Conservation (phyloP, 2,329 filamentous ascomycete species). For the Leptographium wingfieldii region DNA sequence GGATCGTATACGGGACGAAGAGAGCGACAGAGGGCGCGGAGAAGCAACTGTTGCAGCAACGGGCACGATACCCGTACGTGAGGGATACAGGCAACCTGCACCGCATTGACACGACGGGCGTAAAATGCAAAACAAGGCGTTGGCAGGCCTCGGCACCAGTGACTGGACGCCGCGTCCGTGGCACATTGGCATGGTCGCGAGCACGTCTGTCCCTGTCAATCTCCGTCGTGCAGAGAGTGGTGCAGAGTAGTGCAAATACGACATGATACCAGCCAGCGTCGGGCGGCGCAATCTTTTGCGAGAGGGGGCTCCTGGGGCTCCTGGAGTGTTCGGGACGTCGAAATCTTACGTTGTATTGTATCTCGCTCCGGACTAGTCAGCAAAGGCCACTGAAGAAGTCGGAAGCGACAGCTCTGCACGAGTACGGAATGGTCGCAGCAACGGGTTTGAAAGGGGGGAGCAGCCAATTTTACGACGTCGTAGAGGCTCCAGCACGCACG, state of each 20-base stretch:
- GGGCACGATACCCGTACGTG: too few species aligned
- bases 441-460: background rate
- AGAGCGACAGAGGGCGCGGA: background rate
- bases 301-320: background rate
- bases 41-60: background rate
- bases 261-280: background rate
- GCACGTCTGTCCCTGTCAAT: background rate
- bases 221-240: too few species aligned
- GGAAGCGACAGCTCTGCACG: background rate
- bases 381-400: background rate
- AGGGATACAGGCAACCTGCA: background rate
- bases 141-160: background rate
- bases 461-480: constrained; percentile 3
- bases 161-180: background rate
- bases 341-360: background rate
- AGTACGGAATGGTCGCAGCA: background rate
- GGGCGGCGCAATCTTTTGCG: background rate
- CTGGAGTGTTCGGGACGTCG: background rate
- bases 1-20: background rate
- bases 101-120: background rate
- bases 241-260: background rate
- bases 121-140: background rate
- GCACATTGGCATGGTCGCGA: background rate
- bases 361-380: background rate
- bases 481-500: background rate